Conservation (phyloP, 2,329 filamentous ascomycete species). For the Sclerotinia subarctica region DNA sequence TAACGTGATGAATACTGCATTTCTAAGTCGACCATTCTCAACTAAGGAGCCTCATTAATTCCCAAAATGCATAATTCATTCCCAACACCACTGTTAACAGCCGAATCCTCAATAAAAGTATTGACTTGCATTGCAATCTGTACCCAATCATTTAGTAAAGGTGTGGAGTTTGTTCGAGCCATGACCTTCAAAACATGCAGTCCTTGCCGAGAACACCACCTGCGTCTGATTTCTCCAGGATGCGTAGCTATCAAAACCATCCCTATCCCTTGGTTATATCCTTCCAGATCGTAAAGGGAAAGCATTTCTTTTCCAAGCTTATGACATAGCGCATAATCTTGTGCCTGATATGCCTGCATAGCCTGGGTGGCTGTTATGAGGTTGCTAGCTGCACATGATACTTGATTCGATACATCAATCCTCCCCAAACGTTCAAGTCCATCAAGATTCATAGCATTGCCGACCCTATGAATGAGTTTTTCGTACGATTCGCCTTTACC, state of each 20-base stretch:
- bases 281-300: background rate
- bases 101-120: background rate
- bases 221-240: constrained; percentile 1
- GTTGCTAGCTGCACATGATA: background rate
- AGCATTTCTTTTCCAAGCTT: background rate
- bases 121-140: background rate
- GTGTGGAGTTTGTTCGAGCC: background rate
- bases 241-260: constrained; percentile 1
- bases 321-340: background rate
- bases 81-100: background rate
- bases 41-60: background rate
- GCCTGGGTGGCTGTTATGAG: background rate
- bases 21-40: background rate
- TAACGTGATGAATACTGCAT: background rate
- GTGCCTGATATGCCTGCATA: background rate
- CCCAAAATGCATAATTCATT: background rate
- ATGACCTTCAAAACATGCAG: background rate
- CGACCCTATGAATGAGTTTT: background rate
- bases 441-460: background rate
- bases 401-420: background rate
- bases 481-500: background rate
- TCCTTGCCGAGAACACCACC: constrained; percentile 5
- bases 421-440: background rate
- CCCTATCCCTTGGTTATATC: constrained; percentile 5
- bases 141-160: background rate